Base-by-base conservation (phyloP, 495 filamentous ascomycete genomes). In the Polyplosphaeria fusca region DNA sequence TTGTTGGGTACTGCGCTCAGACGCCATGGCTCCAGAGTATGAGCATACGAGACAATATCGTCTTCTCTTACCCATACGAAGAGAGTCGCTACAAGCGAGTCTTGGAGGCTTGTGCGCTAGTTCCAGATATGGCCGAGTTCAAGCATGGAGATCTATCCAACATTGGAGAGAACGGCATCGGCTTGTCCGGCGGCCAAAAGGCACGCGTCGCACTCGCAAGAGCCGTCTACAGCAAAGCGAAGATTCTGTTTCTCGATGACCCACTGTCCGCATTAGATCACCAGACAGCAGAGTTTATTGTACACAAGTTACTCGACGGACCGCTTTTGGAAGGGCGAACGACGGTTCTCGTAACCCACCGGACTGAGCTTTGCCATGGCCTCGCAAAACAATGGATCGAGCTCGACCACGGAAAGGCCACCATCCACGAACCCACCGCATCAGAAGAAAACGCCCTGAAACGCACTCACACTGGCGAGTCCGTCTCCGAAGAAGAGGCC, bases 1-100 rank as follows among this genome's bases (percentile, higher is more conserved):
- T 84, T 73, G 73, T 92, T 1, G 88, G 85, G 9, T 95, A 91
- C 71, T 91, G 87, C 66, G 82, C 84, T 2, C 88, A 95, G 62
- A 86, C 82, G 3, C 86, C 89, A n/a, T 95, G 89, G 89, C 75
- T 95, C 5, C 87, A 93, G 66, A 92, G 86, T 63, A 92, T 92
- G 88, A 91, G 82, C 55, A 90, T 95, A 41, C 84, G 85, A 1
- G 85, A 92, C 27, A 92, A 92, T 55, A 91, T 92, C 39, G 69
- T 92, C 0, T 93, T 93, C 67, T 86, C 84, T 35, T 78, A 83
- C 11, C 79, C 79, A 0, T 88, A 86, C 51, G 85, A 92, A 49
- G 79, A 81, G 20, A 65, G 66, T 22, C 76, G 82, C 0, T 85
- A 84, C 57, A 80, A 63, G 32, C 53, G 67, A 24, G 68, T 70